Evolutionary conservation across 129 eudicot species (phyloP), one percentile per base, ranked within the genome.

Genomic region (Flaveria ramosissima): DNA sequence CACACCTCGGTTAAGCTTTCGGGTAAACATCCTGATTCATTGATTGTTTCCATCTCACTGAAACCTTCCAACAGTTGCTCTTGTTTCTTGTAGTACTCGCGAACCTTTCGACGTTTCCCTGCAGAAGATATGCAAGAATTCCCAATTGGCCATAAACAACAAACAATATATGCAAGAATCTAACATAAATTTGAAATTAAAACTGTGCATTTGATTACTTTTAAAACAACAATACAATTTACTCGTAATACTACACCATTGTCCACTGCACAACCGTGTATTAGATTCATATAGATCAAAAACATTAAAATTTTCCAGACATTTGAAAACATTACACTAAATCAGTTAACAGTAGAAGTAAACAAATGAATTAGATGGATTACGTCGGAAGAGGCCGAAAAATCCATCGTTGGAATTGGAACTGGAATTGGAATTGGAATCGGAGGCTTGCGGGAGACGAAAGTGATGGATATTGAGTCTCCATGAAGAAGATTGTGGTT

Each of bases 1-100:
- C 46, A 27, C 36, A 91, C 97, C 94, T 90, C 92, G 8, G 98
- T 90, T 72, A 90, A 86, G 76, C 85, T 68, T 75, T 76, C 95
- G 7, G 98, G 92, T 19, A 88, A 50, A 63, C 77, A 77, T 19
- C 97, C 92, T 16, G 89, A 77, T 77, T 93, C 95, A 71, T 84
- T 86, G 10, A 93, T 83, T 7, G 81, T 83, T 81, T 93, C 98
- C 98, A 92, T 92, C 84, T 92, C 98, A 83, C 73, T 90, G 75
- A 81, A 92, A 4, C 98, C 92, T 84, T 90, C 92, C 12, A 93
- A 89, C 36, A 93, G 89, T 59, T 83, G 85, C 76, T 90, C 90
- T 73, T 93, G 98, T 70, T 84, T 90, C 83, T 87, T 78, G 78
- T 93, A 93, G 77, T 93, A 93, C 64, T 86, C 97, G 43, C 88